A percentile compares a stretch with the other conserved stretches of the same genome.
Conservation (phyloP, 2,329 filamentous ascomycete species). For the Colletotrichum sp. region DNA sequence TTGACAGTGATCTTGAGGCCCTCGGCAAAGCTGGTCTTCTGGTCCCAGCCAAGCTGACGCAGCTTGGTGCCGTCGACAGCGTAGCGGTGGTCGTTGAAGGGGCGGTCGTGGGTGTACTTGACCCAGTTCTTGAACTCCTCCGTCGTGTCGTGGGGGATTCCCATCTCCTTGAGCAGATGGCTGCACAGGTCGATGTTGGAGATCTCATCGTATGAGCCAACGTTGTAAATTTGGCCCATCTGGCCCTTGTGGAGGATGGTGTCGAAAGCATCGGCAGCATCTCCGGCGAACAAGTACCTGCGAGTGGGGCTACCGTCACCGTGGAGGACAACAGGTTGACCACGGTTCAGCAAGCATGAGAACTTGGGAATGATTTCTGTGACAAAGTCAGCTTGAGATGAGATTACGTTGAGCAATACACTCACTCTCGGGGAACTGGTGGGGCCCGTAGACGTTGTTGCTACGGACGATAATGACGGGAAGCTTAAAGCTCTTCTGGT, state of each 20-base stretch:
- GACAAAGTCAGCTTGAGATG: not conserved
- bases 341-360: slow-evolving; percentile 71
- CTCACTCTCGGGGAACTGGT: slow-evolving; percentile 84
- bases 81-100: slow-evolving; percentile 79
- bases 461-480: slow-evolving; percentile 80
- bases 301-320: slow-evolving; percentile 78
- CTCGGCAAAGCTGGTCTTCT: slow-evolving; percentile 67
- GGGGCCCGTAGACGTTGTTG: slow-evolving; percentile 87
- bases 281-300: slow-evolving; percentile 78
- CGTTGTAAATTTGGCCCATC: slow-evolving; percentile 81
- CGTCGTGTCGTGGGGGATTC: slow-evolving; percentile 53
- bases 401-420: not conserved
- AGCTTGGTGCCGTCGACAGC: slow-evolving; percentile 75
- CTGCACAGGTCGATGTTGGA: slow-evolving; percentile 74
- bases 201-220: slow-evolving; percentile 78
- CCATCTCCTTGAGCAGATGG: slow-evolving; percentile 68
- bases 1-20: slow-evolving; percentile 69
- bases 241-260: slow-evolving; percentile 81
- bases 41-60: slow-evolving; percentile 70
- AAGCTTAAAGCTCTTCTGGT: slow-evolving; percentile 81
- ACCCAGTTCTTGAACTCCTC: slow-evolving; percentile 68
- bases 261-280: slow-evolving; percentile 83
- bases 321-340: slow-evolving; percentile 73
- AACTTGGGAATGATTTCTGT: slow-evolving; percentile 86
- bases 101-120: slow-evolving; percentile 77